These are phyloP conservation scores for Mariannaea elegans DNA, from an alignment of 2,329 filamentous ascomycete species.

Conservation along the genomic window DNA sequence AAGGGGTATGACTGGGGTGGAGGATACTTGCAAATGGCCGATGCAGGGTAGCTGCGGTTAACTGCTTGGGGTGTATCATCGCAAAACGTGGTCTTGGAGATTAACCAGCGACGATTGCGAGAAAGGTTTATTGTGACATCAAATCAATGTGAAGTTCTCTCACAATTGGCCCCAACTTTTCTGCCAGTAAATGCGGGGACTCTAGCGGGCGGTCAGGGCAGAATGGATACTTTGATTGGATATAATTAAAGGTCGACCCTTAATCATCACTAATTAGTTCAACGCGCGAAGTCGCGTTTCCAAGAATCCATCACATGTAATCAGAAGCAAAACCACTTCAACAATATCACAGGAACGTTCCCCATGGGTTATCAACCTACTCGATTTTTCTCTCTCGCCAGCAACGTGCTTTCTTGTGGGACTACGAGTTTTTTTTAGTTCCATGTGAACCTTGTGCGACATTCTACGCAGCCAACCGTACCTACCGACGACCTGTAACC, in stretches of 20 bases:
- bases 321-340: constrained; percentile 4
- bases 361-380: constrained; percentile 12
- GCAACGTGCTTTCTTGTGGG: background rate
- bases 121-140: constrained; percentile 10
- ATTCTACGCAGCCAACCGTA: constrained; percentile 3
- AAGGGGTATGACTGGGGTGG: constrained; percentile 12
- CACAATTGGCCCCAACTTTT: constrained; percentile 34
- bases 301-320: no score
- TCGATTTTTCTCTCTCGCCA: background rate
- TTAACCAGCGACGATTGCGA: constrained; percentile 6
- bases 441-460: background rate
- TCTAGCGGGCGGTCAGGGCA: constrained; percentile 33
- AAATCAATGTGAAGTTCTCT: constrained; percentile 24
- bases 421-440: no score
- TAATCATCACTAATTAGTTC: background rate
- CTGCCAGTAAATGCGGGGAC: constrained; percentile 36
- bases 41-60: constrained; percentile 34
- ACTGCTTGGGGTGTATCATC: constrained; percentile 40
- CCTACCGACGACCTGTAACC: constrained; percentile 4
- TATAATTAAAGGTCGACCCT: constrained; percentile 17
- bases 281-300: constrained; percentile 33
- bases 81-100: constrained; percentile 29
- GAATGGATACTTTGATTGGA: constrained; percentile 18
- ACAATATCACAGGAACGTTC: background rate
- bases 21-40: constrained; percentile 26